Evolutionary conservation across 2,329 filamentous ascomycete genomes (phyloP).

Genomic region (Macrophomina tecta): DNA sequence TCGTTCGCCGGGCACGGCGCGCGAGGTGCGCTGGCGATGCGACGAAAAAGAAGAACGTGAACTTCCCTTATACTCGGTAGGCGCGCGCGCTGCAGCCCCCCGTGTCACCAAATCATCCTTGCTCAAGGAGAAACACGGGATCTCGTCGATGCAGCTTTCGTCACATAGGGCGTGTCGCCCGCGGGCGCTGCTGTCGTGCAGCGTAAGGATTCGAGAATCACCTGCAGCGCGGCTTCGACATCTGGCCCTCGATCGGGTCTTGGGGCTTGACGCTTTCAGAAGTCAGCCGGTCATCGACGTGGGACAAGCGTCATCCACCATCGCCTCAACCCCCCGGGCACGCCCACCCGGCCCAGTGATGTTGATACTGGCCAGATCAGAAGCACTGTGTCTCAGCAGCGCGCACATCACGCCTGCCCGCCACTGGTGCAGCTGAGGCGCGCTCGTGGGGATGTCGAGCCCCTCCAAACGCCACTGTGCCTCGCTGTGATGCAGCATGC

Average conservation of each 20-base stretch:
- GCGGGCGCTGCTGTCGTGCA: not conserved
- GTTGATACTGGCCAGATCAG: not conserved
- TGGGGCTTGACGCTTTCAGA: slow-evolving; percentile 12
- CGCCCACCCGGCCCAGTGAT: not conserved
- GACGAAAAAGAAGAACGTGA: slow-evolving; percentile 13
- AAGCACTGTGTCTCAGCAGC: slow-evolving; percentile 14
- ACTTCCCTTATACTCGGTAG: slow-evolving; percentile 5
- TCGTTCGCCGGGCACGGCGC: not conserved
- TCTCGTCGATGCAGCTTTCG: no score
- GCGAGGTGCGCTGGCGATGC: slow-evolving; percentile 13
- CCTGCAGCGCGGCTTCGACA: not conserved
- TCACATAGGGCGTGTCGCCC: slow-evolving; percentile 5
- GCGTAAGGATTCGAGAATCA: not conserved
- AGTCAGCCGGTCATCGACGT: slow-evolving; percentile 8
- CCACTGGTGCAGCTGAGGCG: slow-evolving; percentile 8
- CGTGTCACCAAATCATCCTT: slow-evolving; percentile 11
- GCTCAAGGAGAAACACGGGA: not conserved
- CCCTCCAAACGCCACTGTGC: no score
- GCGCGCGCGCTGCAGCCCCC: slow-evolving; percentile 7
- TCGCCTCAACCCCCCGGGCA: not conserved
- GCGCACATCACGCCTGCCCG: not conserved
- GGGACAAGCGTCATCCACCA: slow-evolving; percentile 19
- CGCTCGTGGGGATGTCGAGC: slow-evolving; percentile 1
- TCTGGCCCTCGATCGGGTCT: slow-evolving; percentile 12
- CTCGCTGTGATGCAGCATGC: not conserved